phyloP scores from a whole-genome alignment of 2,329 filamentous ascomycete genomes.

The Ramichloridium luteum region DNA sequence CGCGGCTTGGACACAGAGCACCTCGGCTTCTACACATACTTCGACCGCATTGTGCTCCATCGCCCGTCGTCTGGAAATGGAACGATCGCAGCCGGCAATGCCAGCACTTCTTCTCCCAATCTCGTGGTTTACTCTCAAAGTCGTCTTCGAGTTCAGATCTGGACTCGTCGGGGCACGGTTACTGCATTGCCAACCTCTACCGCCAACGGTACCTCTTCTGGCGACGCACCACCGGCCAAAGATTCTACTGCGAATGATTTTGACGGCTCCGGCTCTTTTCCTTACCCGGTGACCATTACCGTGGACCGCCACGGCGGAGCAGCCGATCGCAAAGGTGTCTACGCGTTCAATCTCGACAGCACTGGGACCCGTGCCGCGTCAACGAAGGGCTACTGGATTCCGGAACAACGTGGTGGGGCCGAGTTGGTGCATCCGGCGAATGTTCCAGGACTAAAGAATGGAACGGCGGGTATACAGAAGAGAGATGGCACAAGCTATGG shows the following conservation, averaged over 20 bases:
- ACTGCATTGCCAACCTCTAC: conserved; percentile 1
- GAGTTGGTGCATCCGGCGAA: conserved; percentile 38
- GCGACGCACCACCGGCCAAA: conserved; percentile 23
- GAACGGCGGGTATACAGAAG: conserved; percentile 2
- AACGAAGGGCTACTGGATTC: conserved; percentile 32
- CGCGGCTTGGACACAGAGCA: conserved; percentile 70
- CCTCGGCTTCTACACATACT: conserved; percentile 91
- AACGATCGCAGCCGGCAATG: too few species aligned
- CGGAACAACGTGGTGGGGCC: conserved; percentile 43
- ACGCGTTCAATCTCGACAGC: conserved; percentile 46
- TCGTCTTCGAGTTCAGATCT: conserved; percentile 50
- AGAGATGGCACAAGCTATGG: conserved; percentile 19
- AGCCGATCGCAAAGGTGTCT: conserved; percentile 42
- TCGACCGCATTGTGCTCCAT: conserved; percentile 60
- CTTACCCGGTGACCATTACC: conserved; percentile 48
- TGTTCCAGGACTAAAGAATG: conserved; percentile 28
- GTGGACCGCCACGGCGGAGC: conserved; percentile 49
- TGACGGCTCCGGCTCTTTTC: conserved; percentile 44
- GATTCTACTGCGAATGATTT: conserved; percentile 33
- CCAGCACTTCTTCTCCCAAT: neutral
- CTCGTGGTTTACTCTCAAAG: conserved; percentile 47
- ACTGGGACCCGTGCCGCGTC: conserved; percentile 33
- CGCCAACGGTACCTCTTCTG: conserved; percentile 4
- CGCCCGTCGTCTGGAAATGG: neutral
- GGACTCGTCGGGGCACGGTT: conserved; percentile 35